Percentiles rank a stretch among this genome's conserved stretches.
phyloP scores from a whole-genome alignment of 2,329 filamentous ascomycete genomes.

The Fusarium veterinarium region DNA sequence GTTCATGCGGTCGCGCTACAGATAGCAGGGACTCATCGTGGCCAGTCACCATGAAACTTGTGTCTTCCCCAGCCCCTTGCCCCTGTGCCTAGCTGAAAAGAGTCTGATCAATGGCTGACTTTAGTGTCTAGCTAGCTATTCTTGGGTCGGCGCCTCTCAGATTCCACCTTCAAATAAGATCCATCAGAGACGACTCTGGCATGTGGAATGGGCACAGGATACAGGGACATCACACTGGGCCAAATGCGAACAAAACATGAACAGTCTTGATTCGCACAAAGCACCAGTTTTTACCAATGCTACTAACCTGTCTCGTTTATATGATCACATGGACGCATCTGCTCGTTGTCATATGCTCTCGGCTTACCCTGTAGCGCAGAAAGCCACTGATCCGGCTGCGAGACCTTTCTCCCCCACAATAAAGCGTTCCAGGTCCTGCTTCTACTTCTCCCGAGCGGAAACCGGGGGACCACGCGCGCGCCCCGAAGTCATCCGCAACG shows the following conservation, averaged over 20 bases:
- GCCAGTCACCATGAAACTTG: not conserved
- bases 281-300: not conserved
- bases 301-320: not conserved
- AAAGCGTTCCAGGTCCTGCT: constrained; percentile 27
- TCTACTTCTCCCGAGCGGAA: constrained; percentile 31
- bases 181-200: not conserved
- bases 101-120: constrained; percentile 4
- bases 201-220: not conserved
- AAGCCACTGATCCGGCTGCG: constrained; percentile 6
- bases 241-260: not conserved
- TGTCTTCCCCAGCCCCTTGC: constrained; percentile 4
- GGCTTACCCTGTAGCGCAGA: constrained; percentile 15
- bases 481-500: constrained; percentile 49
- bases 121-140: not conserved
- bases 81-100: constrained; percentile 14
- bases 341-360: not conserved
- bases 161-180: not conserved
- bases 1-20: constrained; percentile 12
- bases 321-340: not conserved
- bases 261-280: not conserved
- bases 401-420: constrained; percentile 28
- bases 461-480: constrained; percentile 41
- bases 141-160: not conserved
- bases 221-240: not conserved
- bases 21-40: not conserved